Evolutionary conservation across 371 early-diverging fungal species (phyloP).

Genomic region (Rhizopus arrhizus): DNA sequence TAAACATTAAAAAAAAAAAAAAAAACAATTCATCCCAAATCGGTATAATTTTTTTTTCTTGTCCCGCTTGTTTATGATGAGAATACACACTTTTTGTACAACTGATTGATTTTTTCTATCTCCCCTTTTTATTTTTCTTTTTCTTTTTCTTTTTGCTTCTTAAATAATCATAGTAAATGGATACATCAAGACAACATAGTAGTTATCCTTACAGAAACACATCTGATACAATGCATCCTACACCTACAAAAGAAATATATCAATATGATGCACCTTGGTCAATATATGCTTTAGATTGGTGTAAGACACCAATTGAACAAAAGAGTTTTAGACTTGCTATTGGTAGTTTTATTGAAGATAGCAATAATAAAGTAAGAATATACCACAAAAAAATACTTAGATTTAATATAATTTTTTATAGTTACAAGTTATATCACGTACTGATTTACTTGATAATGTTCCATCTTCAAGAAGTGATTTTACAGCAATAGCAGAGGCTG

Average conservation of each 20-base stretch:
- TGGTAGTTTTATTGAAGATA: constrained; percentile 83
- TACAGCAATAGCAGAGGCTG: constrained; percentile 73
- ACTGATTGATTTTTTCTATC: background rate
- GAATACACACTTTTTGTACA: too few relatives aligned
- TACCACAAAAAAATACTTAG: background rate
- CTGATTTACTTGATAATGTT: constrained; percentile 41
- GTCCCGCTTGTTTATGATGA: too few relatives aligned
- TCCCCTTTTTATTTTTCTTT: background rate
- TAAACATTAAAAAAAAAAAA: too few relatives aligned
- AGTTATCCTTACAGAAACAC: constrained; percentile 25
- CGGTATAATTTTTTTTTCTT: too few relatives aligned
- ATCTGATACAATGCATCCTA: constrained; percentile 14
- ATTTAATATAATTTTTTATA: constrained; percentile 17
- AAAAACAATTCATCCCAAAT: too few relatives aligned
- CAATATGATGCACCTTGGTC: constrained; percentile 85
- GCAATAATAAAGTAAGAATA: constrained; percentile 71
- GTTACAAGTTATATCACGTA: constrained; percentile 67
- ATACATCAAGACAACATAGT: constrained; percentile 28
- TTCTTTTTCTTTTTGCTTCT: background rate
- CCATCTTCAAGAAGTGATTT: constrained; percentile 61
- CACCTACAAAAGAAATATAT: constrained; percentile 71
- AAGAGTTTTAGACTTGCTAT: constrained; percentile 79
- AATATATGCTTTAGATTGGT: constrained; percentile 89
- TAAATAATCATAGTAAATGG: constrained; percentile 15
- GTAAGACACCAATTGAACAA: constrained; percentile 62